These are phyloP conservation scores for Aspergillus hancockii DNA, from an alignment of 495 filamentous ascomycete genomes.

Conservation along the genomic window DNA sequence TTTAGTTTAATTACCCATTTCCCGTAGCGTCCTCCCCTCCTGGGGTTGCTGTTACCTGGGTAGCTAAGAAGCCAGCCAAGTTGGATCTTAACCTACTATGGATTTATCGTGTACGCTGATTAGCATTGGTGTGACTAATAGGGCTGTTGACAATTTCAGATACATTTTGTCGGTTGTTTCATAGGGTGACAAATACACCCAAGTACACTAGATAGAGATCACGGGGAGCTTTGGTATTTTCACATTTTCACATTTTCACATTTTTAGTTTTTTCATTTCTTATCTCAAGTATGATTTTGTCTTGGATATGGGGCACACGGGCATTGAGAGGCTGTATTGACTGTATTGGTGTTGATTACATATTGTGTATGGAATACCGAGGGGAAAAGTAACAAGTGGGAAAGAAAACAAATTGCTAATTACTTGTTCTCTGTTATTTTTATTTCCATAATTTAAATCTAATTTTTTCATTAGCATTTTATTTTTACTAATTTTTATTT, in stretches of 20 bases:
- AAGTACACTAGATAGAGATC: neutral
- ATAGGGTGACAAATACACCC: neutral
- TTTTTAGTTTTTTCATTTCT: too few relatives aligned
- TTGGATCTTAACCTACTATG: constrained; percentile 2
- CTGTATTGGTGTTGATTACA: constrained; percentile 1
- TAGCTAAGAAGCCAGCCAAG: neutral
- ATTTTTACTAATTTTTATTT: constrained; percentile 2
- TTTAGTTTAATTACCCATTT: neutral
- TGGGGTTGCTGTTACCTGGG: neutral
- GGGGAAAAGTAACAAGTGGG: constrained; percentile 2
- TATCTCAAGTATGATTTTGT: too few relatives aligned
- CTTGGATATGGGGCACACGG: too few relatives aligned
- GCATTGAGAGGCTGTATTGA: neutral
- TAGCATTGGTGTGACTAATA: neutral
- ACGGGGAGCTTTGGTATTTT: neutral
- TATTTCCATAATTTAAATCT: constrained; percentile 1
- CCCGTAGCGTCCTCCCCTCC: neutral
- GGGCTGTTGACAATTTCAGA: neutral
- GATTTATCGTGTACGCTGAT: neutral
- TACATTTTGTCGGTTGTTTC: neutral
- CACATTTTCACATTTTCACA: neutral
- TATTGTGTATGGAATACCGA: constrained; percentile 3
- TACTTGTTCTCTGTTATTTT: constrained; percentile 5
- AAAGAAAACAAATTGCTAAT: neutral
- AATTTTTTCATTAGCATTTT: constrained; percentile 2